Evolutionary conservation across 225 moss, liverwort and hornwort genomes (phyloP), one percentile per base, ranked within the genome.

Genomic region (Straminergon stramineum): DNA sequence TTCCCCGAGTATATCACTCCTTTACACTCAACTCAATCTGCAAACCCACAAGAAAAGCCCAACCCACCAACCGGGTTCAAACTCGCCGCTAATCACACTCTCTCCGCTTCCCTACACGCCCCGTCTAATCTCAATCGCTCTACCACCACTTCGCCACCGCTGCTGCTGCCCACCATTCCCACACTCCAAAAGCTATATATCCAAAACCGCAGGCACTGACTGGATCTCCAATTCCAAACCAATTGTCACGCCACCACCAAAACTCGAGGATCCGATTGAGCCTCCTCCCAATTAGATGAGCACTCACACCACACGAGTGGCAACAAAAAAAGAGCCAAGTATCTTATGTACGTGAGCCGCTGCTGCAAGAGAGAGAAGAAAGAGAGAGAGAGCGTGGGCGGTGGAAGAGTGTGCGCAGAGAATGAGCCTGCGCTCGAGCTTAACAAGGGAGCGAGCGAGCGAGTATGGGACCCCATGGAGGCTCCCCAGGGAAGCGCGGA

Each of bases 141-240:
- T 31, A 39, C 16, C 68, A 39, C 19, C 68, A 76, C 91, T 65
- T 86, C 61, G 82, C 77, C 89, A 75, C 87, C 76, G 69, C 92
- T 82, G 82, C 92, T 82, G 82, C 87, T 77, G 79, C 45, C 79
- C 87, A 92, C 91, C 92, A 92, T 92, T 88, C 92, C 90, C 92
- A 67, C 71, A 17, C 82, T 9, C 69, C 30, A 37, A 19, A 19
- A 75, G 64, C 76, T 37, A 19, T 45, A 35, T 62, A 39, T 9
- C 51, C 34, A 57, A 58, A 9, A 48, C 48, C 84, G 28, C 77
- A 30, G 13, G 57, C 56, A 15, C 68, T 61, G 81, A 19, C 68
- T 61, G 81, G 92, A 92, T 86, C 88, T 69, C 45, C 88, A 90
- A 85, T 85, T 82, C 76, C 64, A 15, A 74, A 84, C 53, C 84